Conservation (phyloP, 2,329 filamentous ascomycete species). For the Furcasterigmium furcatum region DNA sequence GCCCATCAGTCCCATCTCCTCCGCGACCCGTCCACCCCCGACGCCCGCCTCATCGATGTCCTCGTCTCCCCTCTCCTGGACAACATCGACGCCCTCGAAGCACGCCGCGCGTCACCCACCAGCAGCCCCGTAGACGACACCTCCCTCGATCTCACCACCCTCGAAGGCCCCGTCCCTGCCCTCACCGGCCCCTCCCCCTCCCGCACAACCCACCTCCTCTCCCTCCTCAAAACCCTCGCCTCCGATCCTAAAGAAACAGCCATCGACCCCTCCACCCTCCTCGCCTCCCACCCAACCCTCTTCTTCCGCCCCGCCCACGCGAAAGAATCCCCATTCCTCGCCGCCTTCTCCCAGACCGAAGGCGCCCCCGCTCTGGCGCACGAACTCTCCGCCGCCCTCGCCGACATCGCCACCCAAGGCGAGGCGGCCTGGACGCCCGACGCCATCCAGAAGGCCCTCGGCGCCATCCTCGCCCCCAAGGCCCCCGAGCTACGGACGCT, state of each 20-base stretch:
- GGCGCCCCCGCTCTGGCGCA: neutral
- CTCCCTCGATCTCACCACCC: neutral
- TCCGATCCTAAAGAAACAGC: slow-evolving; percentile 7
- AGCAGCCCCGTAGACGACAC: neutral
- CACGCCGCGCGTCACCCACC: neutral
- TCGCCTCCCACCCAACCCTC: slow-evolving; percentile 11
- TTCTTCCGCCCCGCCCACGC: slow-evolving; percentile 9
- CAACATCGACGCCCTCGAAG: slow-evolving; percentile 2
- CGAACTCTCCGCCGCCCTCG: slow-evolving; percentile 1
- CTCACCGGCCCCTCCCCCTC: slow-evolving; percentile 2
- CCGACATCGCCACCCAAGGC: slow-evolving; percentile 3
- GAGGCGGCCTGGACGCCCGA: slow-evolving; percentile 6
- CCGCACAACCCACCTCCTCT: slow-evolving; percentile 6
- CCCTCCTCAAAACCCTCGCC: slow-evolving; percentile 7
- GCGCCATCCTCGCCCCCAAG: slow-evolving; percentile 2
- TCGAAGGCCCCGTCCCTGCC: neutral
- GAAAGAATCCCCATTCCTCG: slow-evolving; percentile 2
- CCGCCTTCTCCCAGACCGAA: slow-evolving; percentile 2
- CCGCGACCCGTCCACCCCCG: slow-evolving; percentile 10
- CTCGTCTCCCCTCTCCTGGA: slow-evolving; percentile 11
- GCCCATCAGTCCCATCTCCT: slow-evolving; percentile 48
- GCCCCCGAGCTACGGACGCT: slow-evolving; percentile 1
- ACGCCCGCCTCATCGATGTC: slow-evolving; percentile 5
- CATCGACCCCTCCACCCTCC: slow-evolving; percentile 8
- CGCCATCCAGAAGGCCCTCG: slow-evolving; percentile 7